Percentiles rank a stretch among this genome's conserved stretches.
phyloP scores from a whole-genome alignment of 225 moss, liverwort and hornwort species.

The Polytrichum commune region DNA sequence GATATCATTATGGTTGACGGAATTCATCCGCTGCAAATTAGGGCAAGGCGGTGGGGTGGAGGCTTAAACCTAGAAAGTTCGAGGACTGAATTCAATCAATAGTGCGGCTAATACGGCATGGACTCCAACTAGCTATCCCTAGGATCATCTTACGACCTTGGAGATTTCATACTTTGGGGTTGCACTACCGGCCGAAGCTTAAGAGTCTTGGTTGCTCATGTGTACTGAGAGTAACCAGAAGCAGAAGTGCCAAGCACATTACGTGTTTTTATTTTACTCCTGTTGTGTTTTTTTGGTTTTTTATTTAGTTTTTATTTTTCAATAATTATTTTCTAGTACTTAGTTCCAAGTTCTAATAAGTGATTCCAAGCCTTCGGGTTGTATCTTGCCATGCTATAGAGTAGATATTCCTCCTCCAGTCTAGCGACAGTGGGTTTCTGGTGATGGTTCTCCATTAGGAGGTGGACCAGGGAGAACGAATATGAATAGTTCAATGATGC shows the following conservation, averaged over 20 bases:
- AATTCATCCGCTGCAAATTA: background rate
- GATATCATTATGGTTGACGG: conserved; percentile 39
- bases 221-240: background rate
- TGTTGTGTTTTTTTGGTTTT: background rate
- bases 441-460: background rate
- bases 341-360: no score
- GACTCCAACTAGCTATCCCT: background rate
- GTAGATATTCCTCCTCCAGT: background rate
- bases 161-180: conserved; percentile 25
- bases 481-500: background rate
- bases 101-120: background rate
- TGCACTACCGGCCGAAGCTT: conserved; percentile 5
- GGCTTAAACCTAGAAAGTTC: background rate
- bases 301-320: no score
- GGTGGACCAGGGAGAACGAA: background rate
- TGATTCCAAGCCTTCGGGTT: background rate
- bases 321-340: no score
- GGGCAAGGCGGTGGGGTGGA: no score
- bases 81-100: no score
- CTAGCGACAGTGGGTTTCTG: background rate
- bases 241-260: background rate
- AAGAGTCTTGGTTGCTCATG: background rate
- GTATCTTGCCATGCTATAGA: background rate
- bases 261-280: background rate
- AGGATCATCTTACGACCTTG: conserved; percentile 24